These are phyloP conservation scores for Athelia sp. DNA, from an alignment of 1,284 basidiomycete species.

Conservation along the genomic window DNA sequence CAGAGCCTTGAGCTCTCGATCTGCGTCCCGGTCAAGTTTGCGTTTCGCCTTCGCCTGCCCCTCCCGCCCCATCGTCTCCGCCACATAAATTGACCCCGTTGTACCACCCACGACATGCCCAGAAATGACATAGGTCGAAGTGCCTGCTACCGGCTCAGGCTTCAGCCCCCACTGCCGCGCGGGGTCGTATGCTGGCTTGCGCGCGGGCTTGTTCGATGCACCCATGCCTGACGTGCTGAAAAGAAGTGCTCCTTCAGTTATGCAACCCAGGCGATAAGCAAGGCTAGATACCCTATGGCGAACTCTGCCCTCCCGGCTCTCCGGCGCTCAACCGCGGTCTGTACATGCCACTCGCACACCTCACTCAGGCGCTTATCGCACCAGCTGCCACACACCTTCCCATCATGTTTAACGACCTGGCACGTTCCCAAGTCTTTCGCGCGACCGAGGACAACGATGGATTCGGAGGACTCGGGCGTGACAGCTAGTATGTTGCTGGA, in stretches of 20 bases:
- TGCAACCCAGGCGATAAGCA: constrained; percentile 1
- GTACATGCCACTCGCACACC: constrained; percentile 88
- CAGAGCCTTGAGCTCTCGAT: constrained; percentile 53
- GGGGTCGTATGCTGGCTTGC: constrained; percentile 60
- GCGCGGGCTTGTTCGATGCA: constrained; percentile 37
- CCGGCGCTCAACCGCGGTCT: constrained; percentile 70
- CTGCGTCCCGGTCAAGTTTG: constrained; percentile 52
- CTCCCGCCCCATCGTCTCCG: constrained; percentile 69
- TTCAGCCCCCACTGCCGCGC: constrained; percentile 65
- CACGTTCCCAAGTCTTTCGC: constrained; percentile 85
- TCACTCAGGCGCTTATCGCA: constrained; percentile 79
- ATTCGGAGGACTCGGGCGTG: constrained; percentile 77
- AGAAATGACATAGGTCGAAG: constrained; percentile 78
- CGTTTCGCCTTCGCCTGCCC: constrained; percentile 70
- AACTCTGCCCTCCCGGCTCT: constrained; percentile 81
- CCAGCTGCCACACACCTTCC: constrained; percentile 81
- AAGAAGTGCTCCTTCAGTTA: neutral
- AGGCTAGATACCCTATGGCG: constrained; percentile 52
- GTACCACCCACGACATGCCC: constrained; percentile 61
- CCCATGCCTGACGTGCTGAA: constrained; percentile 70
- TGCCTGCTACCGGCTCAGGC: constrained; percentile 41
- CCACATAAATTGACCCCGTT: constrained; percentile 39
- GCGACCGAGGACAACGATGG: constrained; percentile 83
- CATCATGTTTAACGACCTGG: constrained; percentile 70
- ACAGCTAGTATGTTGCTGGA: constrained; percentile 81